Conservation (phyloP, 2,329 filamentous ascomycete species). For the Fusarium xylarioides region DNA sequence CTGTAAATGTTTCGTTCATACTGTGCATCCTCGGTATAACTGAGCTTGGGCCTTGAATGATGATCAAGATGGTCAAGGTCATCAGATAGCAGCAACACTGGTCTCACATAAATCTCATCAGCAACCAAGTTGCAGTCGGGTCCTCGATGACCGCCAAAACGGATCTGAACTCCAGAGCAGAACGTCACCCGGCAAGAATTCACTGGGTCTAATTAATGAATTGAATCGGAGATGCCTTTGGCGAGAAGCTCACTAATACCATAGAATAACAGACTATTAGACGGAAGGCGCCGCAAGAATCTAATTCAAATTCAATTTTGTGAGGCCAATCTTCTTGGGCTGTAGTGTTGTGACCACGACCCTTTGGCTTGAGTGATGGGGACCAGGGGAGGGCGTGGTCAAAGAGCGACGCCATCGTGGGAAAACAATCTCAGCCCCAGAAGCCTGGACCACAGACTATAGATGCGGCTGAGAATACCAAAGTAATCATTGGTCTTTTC, state of each 20-base stretch:
- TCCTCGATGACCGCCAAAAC: accelerated
- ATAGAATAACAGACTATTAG: no score
- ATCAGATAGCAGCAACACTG: not conserved
- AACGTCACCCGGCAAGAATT: no score
- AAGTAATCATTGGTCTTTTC: not conserved
- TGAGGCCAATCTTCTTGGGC: no score
- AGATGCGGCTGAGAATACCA: not conserved
- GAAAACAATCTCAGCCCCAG: not conserved
- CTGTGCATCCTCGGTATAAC: not conserved
- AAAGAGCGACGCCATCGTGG: not conserved
- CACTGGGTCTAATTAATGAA: not conserved
- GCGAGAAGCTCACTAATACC: not conserved
- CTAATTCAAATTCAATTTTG: not conserved
- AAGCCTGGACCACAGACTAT: not conserved
- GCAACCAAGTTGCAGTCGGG: accelerated
- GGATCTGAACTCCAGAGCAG: not conserved
- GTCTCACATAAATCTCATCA: accelerated
- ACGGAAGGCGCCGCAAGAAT: not conserved
- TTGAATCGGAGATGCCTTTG: not conserved
- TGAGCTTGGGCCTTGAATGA: not conserved
- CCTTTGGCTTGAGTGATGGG: not conserved
- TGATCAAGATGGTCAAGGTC: not conserved
- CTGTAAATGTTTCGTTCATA: not conserved
- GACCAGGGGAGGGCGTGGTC: not conserved
- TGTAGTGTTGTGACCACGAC: not conserved